Base-by-base conservation (phyloP, 108 stramenopile genomes). In the Nitzschia inconspicua region DNA sequence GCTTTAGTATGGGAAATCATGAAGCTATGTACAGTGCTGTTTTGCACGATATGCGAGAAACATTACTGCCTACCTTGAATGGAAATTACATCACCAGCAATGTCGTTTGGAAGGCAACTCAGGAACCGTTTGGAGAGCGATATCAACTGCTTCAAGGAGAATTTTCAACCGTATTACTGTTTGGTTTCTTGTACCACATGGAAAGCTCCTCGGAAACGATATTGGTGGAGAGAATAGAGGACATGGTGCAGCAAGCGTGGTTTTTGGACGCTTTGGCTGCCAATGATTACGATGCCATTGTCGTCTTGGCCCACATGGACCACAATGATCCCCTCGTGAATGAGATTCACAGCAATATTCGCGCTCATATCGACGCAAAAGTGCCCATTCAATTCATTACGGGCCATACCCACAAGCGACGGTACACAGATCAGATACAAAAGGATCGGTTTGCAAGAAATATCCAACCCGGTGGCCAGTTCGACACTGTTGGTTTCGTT, bases 151-250 rank as follows among this genome's bases (percentile, higher is more conserved):
- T 92, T 30, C 35, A 76, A 39, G 91, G 91, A 18, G 69, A 73
- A 24, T 54, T 75, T 28, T 70, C 70, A 10, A 62, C 42, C 23
- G 56, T 93, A 0, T 47, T 93, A 6, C 66, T 72, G 19, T 84
- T 88, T 62, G 91, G 91, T 25, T 93, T 93, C 65, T 58, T 93
- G n/a, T 93, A 83, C 69, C 65, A 93, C 40, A 65, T 82, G 77
- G 18, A 23, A 31, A 63, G 68, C 11, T 37, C 79, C 31, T 41
- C 47, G 27, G 23, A 46, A 28, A 57, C 61, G 16, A 61, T 81
- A 7, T 63, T 56, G 13, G 85, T 93, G 9, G 47, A 78, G 35
- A 18, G 47, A 20, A 79, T 84, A 0, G 69, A 73, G 44, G 68
- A 77, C 19, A 76, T 70, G 11, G 63, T 85, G 1, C 8, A 77